phyloP scores from a whole-genome alignment of 2,329 filamentous ascomycete genomes.

The Colletotrichum spaethianum region DNA sequence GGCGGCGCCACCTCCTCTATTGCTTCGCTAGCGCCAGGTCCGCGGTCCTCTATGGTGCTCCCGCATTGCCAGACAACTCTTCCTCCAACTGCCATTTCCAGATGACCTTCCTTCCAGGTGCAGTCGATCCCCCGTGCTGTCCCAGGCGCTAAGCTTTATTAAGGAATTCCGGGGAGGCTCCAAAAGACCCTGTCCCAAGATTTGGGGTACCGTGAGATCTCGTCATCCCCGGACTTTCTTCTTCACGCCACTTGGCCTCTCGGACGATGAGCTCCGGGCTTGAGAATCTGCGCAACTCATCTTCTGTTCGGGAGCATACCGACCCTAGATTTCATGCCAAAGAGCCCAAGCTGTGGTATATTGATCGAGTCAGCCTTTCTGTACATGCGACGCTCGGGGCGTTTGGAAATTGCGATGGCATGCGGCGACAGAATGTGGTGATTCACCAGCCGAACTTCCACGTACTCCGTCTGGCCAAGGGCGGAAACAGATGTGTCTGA shows the following conservation, averaged over 20 bases:
- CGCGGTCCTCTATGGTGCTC: constrained; percentile 7
- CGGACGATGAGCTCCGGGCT: constrained; percentile 18
- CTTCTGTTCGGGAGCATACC: background rate
- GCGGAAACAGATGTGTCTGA: background rate
- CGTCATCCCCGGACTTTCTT: constrained; percentile 20
- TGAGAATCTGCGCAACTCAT: background rate
- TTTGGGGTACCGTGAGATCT: constrained; percentile 37
- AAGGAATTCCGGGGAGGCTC: constrained; percentile 29
- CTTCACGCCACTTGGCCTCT: constrained; percentile 15
- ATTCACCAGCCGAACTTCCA: background rate
- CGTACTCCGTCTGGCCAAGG: background rate
- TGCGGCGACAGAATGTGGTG: constrained; percentile 6
- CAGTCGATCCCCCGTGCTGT: constrained; percentile 25
- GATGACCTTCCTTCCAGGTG: constrained; percentile 26
- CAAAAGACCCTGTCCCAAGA: constrained; percentile 31
- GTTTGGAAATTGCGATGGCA: constrained; percentile 6
- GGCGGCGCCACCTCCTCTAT: constrained; percentile 20
- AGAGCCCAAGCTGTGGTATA: background rate
- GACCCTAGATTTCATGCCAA: background rate
- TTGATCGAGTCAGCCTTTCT: constrained; percentile 17
- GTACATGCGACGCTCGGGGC: background rate
- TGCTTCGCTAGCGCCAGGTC: constrained; percentile 11
- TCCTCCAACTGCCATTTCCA: constrained; percentile 30
- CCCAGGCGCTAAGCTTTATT: constrained; percentile 31
- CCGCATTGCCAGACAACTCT: background rate